A percentile compares a stretch with the other conserved stretches of the same genome.
Conservation (phyloP, 805 yeast genomes). For the Candida mattraensis region DNA sequence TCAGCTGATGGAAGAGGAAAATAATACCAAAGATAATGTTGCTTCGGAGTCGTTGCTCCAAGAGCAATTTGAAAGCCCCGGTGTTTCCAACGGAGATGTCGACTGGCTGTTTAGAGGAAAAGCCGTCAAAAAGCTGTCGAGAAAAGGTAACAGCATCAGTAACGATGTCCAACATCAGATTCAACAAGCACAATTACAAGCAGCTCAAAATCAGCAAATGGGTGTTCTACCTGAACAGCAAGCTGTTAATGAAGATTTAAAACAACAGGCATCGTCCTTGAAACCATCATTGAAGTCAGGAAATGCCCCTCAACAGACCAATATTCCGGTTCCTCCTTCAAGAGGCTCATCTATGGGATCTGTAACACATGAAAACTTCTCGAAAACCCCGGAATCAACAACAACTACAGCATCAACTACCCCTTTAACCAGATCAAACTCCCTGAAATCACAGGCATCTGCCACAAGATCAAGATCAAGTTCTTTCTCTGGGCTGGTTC, state of each 20-base stretch:
- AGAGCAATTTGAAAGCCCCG: conserved; percentile 35
- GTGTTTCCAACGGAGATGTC: conserved; percentile 72
- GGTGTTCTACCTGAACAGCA: conserved; percentile 3
- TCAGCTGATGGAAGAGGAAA: no score
- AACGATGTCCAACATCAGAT: conserved; percentile 33
- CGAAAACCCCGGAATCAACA: not conserved
- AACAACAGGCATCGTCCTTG: conserved; percentile 5
- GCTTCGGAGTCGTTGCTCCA: no score
- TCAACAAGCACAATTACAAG: conserved; percentile 30
- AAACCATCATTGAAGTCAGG: conserved; percentile 10
- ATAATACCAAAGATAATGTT: no score
- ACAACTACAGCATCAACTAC: conserved; percentile 1
- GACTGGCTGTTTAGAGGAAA: conserved; percentile 87
- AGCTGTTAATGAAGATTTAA: conserved; percentile 1
- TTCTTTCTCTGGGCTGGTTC: conserved; percentile 17
- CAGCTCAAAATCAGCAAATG: conserved; percentile 13
- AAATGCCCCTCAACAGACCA: not conserved
- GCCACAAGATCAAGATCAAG: conserved; percentile 18
- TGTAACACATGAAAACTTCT: no score
- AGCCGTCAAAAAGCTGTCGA: conserved; percentile 52
- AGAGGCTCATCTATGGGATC: not conserved
- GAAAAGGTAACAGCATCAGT: conserved; percentile 36
- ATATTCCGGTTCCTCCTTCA: not conserved
- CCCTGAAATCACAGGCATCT: conserved; percentile 4
- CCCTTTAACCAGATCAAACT: conserved; percentile 8